Conservation (phyloP, 495 filamentous ascomycete species). For the Neurospora discreta region DNA sequence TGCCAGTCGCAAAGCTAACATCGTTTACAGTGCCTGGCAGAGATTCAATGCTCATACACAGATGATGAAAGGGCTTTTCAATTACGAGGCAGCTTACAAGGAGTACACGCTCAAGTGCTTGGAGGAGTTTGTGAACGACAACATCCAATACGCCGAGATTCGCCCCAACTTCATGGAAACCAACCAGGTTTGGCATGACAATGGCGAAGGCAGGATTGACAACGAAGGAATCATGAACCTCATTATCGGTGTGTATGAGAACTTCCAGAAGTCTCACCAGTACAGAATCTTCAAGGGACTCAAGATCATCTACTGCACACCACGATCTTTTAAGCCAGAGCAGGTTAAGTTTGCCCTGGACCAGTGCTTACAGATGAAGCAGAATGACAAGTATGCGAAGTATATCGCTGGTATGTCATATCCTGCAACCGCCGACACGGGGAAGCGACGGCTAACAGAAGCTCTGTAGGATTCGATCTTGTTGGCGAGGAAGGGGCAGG, state of each 20-base stretch:
- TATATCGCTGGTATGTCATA: constrained; percentile 47
- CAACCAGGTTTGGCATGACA: constrained; percentile 38
- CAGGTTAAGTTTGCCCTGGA: constrained; percentile 55
- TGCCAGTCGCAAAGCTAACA: background rate
- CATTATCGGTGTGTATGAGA: constrained; percentile 36
- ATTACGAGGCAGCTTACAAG: constrained; percentile 40
- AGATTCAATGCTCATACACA: constrained; percentile 43
- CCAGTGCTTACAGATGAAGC: constrained; percentile 68
- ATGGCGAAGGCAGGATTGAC: constrained; percentile 28
- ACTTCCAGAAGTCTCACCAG: constrained; percentile 27
- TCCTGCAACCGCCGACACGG: no score
- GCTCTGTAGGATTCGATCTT: constrained; percentile 60
- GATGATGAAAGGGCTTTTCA: constrained; percentile 52
- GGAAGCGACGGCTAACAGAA: background rate
- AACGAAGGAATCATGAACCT: constrained; percentile 41
- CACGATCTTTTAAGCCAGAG: constrained; percentile 44
- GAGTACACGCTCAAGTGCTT: constrained; percentile 36
- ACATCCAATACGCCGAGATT: constrained; percentile 48
- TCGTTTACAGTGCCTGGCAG: constrained; percentile 36
- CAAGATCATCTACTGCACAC: constrained; percentile 43
- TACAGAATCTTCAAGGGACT: constrained; percentile 27
- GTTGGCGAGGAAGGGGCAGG: constrained; percentile 77
- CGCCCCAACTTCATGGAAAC: constrained; percentile 46
- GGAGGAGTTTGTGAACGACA: constrained; percentile 40
- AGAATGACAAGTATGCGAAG: constrained; percentile 55